Evolutionary conservation across 257 asterid genomes (phyloP), one percentile per base, ranked within the genome.

Genomic region (Verbena officinalis): DNA sequence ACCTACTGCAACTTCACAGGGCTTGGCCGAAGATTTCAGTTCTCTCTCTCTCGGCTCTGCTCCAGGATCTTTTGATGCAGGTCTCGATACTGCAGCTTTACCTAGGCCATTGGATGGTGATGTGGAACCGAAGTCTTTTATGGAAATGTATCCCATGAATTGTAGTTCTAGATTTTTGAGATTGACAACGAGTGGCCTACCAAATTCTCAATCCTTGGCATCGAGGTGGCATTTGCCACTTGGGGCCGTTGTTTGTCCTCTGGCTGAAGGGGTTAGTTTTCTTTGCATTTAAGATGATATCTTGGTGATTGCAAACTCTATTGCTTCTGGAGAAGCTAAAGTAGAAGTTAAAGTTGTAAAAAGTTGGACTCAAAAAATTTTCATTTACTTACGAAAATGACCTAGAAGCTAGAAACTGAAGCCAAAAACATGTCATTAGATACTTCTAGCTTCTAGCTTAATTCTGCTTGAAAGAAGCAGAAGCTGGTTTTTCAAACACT

Each of bases 61-160:
- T 46, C 95, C 95, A 12, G 95, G 95, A 71, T 85, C 91, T 52
- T 78, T 72, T 65, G 87, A 83, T 75, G 30, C 87, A 55, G 89
- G 91, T 60, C 76, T 83, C 60, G 93, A 86, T 75, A 58, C 78
- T 63, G 84, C 80, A 77, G 74, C 77, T 38, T 77, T 88, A 70
- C 89, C 91, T 13, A 83, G 94, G 82, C 91, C 95, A 56, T 71
- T 86, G 77, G 88, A 82, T 46, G 86, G 86, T 59, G 89, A 80
- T 60, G 72, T 81, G 71, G 84, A 76, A 71, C 81, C 71, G 39
- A 72, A 73, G 36, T 42, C 62, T 69, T 74, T 78, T 48, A 71
- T 80, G 3, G 81, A 81, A 73, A 77, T 80, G 82, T 88, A 70
- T 62, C 86, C 89, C 15, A 46, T 80, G 83, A 88, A 88, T 51